A percentile compares a stretch with the other conserved stretches of the same genome.
phyloP scores from a whole-genome alignment of 1,139 yeast species.

The Candida buenavistaensis region DNA sequence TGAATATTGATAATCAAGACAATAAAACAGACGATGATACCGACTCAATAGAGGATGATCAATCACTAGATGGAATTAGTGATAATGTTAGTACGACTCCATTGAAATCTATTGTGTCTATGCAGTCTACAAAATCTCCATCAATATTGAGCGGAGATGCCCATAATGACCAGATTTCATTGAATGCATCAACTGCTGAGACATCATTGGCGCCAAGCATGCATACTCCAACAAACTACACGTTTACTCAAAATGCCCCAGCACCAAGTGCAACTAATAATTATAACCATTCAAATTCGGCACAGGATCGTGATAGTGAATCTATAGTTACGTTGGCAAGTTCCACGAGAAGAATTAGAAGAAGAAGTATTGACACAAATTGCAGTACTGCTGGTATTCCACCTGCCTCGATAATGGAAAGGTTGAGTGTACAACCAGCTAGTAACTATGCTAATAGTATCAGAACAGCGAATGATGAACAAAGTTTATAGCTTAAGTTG shows the following conservation, averaged over 20 bases:
- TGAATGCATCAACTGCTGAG: slow-evolving; percentile 51
- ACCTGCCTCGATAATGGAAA: slow-evolving; percentile 61
- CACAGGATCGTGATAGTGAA: slow-evolving; percentile 47
- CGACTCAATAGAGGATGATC: slow-evolving; percentile 6
- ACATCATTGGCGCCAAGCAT: slow-evolving; percentile 52
- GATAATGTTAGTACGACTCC: slow-evolving; percentile 52
- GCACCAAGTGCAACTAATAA: slow-evolving; percentile 1
- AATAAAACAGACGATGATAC: background rate
- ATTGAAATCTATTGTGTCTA: slow-evolving; percentile 49
- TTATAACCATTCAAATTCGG: slow-evolving; percentile 1
- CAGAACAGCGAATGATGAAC: slow-evolving; percentile 12
- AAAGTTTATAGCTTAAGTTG: too few species aligned
- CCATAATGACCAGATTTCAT: slow-evolving; percentile 36
- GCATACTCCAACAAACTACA: slow-evolving; percentile 12
- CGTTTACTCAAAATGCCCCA: slow-evolving; percentile 8
- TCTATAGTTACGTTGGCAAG: slow-evolving; percentile 57
- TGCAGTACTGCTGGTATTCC: slow-evolving; percentile 65
- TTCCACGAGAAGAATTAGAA: slow-evolving; percentile 47
- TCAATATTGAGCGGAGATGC: slow-evolving; percentile 48
- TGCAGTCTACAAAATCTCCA: slow-evolving; percentile 48
- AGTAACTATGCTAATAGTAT: slow-evolving; percentile 31
- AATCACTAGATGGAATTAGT: slow-evolving; percentile 9
- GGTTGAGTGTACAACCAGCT: slow-evolving; percentile 39
- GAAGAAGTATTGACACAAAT: slow-evolving; percentile 58
- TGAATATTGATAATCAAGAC: background rate